phyloP scores from a whole-genome alignment of 2,329 filamentous ascomycete genomes.

The Phyllosticta citriasiana region DNA sequence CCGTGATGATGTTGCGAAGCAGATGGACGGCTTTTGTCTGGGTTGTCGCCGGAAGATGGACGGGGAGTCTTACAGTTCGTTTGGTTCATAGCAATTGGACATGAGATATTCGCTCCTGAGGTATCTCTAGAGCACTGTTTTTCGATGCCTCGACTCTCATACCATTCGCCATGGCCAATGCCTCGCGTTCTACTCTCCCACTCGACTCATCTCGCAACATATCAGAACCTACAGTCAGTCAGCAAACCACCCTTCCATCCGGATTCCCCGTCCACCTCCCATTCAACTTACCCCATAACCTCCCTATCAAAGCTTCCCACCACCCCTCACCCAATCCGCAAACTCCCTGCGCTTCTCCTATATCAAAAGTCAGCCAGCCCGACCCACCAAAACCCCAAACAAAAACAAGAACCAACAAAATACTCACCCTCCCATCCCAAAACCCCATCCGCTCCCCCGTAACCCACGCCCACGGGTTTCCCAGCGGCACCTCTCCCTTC shows the following conservation, averaged over 20 bases:
- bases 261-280: background rate
- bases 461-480: slow-evolving; percentile 63
- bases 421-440: slow-evolving; percentile 68
- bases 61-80: background rate
- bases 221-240: background rate
- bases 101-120: background rate
- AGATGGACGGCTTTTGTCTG: slow-evolving; percentile 1
- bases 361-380: background rate
- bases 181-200: too few species aligned
- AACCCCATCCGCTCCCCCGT: slow-evolving; percentile 78
- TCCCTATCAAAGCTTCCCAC: background rate
- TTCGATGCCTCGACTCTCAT: too few species aligned
- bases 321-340: slow-evolving; percentile 55
- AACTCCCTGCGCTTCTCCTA: slow-evolving; percentile 63
- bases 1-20: background rate
- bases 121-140: too few species aligned
- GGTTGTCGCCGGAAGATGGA: slow-evolving; percentile 6
- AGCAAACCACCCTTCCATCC: background rate
- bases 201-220: too few species aligned
- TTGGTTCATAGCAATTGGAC: background rate
- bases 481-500: slow-evolving; percentile 31
- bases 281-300: background rate
- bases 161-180: too few species aligned
- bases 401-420: too few species aligned
- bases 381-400: background rate